These are phyloP conservation scores for Yamadazyma sp. DNA, from an alignment of 805 yeast genomes.

Conservation along the genomic window DNA sequence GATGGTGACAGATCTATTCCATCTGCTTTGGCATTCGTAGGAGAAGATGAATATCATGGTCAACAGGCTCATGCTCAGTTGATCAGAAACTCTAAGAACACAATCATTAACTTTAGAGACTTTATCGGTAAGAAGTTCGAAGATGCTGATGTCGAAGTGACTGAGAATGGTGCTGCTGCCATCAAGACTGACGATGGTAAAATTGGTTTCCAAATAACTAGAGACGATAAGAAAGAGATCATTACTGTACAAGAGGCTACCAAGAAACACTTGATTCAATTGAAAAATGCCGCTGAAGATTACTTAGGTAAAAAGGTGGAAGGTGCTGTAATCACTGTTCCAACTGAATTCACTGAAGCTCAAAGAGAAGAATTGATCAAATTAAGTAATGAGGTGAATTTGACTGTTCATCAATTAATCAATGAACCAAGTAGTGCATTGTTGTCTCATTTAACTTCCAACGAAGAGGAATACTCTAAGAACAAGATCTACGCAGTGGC, in stretches of 20 bases:
- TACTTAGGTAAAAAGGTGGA: conserved; percentile 79
- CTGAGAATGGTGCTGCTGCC: conserved; percentile 56
- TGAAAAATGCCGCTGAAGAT: conserved; percentile 88
- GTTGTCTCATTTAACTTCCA: conserved; percentile 66
- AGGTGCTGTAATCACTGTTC: conserved; percentile 85
- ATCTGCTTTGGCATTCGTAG: conserved; percentile 86
- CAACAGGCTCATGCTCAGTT: conserved; percentile 92
- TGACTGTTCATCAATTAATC: conserved; percentile 81
- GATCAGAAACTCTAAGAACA: conserved; percentile 84
- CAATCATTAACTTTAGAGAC: conserved; percentile 91
- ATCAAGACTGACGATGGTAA: conserved; percentile 59
- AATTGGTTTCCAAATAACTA: conserved; percentile 62
- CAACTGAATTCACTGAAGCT: conserved; percentile 76
- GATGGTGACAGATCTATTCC: conserved; percentile 98
- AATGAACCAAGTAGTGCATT: conserved; percentile 92
- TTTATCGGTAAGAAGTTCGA: conserved; percentile 75
- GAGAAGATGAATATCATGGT: conserved; percentile 95
- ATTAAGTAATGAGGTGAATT: conserved; percentile 68
- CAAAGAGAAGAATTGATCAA: conserved; percentile 65
- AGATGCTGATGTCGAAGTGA: conserved; percentile 59
- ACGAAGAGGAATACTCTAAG: conserved; percentile 47
- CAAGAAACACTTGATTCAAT: conserved; percentile 77
- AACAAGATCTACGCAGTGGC: conserved; percentile 88
- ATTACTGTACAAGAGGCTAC: conserved; percentile 76
- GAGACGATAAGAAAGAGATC: conserved; percentile 47